Percentiles rank a stretch among this genome's conserved stretches.
Evolutionary conservation across 192 early-diverging fungal genomes (phyloP).

Genomic region (Mortierella alpina): DNA sequence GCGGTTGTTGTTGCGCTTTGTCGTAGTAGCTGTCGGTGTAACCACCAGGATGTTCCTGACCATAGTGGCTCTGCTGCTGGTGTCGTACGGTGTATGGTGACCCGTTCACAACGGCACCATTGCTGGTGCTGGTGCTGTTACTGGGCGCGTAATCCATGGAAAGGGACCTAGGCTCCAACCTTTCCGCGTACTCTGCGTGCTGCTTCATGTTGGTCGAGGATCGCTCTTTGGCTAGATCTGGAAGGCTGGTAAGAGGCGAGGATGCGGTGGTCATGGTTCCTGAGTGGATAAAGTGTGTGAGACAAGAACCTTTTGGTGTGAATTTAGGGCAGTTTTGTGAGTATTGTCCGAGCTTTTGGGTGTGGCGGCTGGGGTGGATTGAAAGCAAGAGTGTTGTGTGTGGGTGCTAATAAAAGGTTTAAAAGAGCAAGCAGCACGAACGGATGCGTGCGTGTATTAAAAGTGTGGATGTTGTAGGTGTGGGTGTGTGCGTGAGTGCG

Average conservation of each 20-base stretch:
- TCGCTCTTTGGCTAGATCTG: conserved; percentile 32
- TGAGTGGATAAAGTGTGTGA: neutral
- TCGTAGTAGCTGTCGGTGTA: conserved; percentile 28
- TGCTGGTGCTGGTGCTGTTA: neutral
- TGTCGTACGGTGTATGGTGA: conserved; percentile 14
- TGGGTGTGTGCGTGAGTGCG: neutral
- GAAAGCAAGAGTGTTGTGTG: neutral
- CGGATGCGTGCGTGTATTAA: neutral
- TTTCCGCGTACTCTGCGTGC: conserved; percentile 30
- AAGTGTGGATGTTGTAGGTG: neutral
- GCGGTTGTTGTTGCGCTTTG: conserved; percentile 14
- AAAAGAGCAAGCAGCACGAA: no score
- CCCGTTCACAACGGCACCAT: neutral
- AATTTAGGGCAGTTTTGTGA: neutral
- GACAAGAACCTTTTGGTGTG: neutral
- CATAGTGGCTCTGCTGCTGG: conserved; percentile 23
- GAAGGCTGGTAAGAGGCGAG: conserved; percentile 18
- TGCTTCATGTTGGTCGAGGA: conserved; percentile 21
- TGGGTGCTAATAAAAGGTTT: neutral
- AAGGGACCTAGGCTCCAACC: conserved; percentile 27
- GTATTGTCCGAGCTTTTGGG: conserved; percentile 1
- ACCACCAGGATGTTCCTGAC: conserved; percentile 13
- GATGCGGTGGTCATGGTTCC: conserved; percentile 28
- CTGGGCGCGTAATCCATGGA: conserved; percentile 23
- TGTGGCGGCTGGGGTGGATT: neutral